Base-by-base conservation (phyloP, 129 eudicot species). In the Logfia minima region DNA sequence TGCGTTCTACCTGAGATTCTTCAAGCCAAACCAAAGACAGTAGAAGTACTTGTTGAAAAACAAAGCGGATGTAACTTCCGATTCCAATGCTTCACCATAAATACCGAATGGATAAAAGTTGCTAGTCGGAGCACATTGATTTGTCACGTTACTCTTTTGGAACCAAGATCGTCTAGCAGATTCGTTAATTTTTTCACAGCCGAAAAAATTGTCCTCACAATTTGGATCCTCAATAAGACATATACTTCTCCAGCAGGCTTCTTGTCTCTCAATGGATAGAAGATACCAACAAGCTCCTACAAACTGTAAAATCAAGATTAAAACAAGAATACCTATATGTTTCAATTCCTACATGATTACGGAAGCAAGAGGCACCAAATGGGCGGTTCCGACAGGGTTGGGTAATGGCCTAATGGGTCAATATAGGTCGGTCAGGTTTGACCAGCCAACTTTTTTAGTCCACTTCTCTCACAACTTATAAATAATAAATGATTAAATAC, bases 1-100 rank as follows among this genome's bases (percentile, higher is more conserved):
- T 11, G 56, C 10, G 2, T 62, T 62, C 13, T 81, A 92, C 98
- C 98, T 88, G 39, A 92, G 89, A 75, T 92, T 92, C 87, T 83
- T 86, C 78, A 92, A 84, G 11, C 96, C 96, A 83, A 91, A 92
- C 96, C 96, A 92, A 10, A 92, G 91, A 71, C 96, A 88, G 72
- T 90, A 92, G 82, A 90, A 90, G 79, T 87, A 92, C 82, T 92
- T 92, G 70, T 84, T 88, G 84, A 90, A 86, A 77, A 92, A 90
- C 34, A 58, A 51, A 7, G 88, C 84, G 8, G 95, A 84, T 3
- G 98, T 90, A 35, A 93, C 92, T n/a, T 71, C 68, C 0, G 86
- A 45, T 16, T 86, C 85, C 28, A 90, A 84, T 4, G 98, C 94
- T 28, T 88, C 95, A 2, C 92, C 95, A 74, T 85, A 93, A 13